Conservation (phyloP, 441 rosid species). For the Pelargonium cotyledonis region DNA sequence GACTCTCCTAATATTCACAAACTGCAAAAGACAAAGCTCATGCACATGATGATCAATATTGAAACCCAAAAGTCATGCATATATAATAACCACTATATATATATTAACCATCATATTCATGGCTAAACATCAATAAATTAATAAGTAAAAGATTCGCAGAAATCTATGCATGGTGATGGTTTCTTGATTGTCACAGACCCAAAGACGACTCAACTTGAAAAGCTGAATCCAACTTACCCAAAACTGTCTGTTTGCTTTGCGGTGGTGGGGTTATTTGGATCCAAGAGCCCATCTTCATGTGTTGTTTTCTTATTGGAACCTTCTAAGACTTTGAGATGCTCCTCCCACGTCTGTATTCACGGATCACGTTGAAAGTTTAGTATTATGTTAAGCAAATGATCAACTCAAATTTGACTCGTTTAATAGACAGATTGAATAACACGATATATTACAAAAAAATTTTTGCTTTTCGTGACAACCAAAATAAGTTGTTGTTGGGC, state of each 20-base stretch:
- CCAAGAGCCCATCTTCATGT: not conserved
- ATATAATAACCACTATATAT: no score
- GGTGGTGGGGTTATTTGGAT: not conserved
- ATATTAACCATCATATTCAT: no score
- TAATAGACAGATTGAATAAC: no score
- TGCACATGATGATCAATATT: constrained; percentile 4
- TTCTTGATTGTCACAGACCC: constrained; percentile 23
- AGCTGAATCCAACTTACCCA: not conserved
- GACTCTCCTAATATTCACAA: constrained; percentile 10
- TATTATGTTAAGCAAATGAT: no score
- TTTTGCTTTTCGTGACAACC: no score
- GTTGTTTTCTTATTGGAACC: not conserved
- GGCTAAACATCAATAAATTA: no score
- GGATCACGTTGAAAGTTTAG: not conserved
- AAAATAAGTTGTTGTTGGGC: no score
- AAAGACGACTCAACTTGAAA: not conserved
- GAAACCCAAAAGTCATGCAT: constrained; percentile 11
- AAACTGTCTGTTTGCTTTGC: not conserved
- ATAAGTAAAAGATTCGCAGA: constrained; percentile 10
- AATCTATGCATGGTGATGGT: constrained; percentile 22
- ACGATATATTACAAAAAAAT: no score
- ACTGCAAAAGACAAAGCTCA: constrained; percentile 15
- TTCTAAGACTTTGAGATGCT: not conserved
- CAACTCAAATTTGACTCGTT: no score
- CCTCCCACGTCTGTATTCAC: not conserved